Evolutionary conservation across 805 yeast genomes (phyloP).

Genomic region (Candida rishiriensis): DNA sequence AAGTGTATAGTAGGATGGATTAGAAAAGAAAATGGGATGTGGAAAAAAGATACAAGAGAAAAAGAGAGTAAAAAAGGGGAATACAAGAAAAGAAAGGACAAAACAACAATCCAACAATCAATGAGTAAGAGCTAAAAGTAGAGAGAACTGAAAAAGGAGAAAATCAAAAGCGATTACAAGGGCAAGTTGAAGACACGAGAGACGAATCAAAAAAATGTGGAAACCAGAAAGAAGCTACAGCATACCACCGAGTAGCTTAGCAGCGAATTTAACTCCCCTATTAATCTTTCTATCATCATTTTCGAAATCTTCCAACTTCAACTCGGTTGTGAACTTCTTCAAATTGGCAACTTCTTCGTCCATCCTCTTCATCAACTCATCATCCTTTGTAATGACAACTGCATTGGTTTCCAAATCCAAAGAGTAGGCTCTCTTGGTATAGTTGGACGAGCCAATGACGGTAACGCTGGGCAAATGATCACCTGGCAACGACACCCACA

Average conservation of each 20-base stretch:
- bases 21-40: too few species aligned
- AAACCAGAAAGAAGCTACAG: constrained; percentile 21
- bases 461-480: constrained; percentile 65
- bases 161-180: too few species aligned
- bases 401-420: constrained; percentile 89
- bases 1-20: too few species aligned
- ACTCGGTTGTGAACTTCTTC: constrained; percentile 43
- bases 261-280: constrained; percentile 59
- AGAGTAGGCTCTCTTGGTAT: constrained; percentile 83
- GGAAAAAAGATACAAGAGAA: too few species aligned
- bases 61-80: too few species aligned
- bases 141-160: too few species aligned
- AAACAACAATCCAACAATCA: too few species aligned
- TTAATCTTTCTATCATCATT: constrained; percentile 59
- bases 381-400: constrained; percentile 66
- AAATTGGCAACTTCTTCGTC: constrained; percentile 59
- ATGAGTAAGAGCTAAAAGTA: too few species aligned
- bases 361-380: constrained; percentile 53
- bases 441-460: constrained; percentile 88
- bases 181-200: neutral
- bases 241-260: constrained; percentile 57
- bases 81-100: too few species aligned
- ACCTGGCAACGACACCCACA: constrained; percentile 69
- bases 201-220: neutral
- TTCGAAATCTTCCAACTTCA: constrained; percentile 59